These are phyloP conservation scores for Albugo laibachii DNA, from an alignment of 352 stramenopile species.

Conservation along the genomic window DNA sequence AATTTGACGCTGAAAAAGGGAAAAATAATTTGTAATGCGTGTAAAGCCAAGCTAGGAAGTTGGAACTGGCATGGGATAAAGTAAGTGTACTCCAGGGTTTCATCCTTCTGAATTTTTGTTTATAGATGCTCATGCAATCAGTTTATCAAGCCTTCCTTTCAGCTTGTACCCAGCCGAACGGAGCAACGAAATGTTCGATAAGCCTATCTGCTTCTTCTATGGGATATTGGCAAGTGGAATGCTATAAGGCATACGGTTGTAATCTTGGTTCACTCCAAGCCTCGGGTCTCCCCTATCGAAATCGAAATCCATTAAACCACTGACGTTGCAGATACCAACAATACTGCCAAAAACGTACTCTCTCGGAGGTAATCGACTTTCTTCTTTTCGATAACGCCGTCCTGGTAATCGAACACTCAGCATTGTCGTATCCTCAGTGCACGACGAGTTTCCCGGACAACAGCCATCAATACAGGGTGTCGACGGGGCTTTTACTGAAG, in stretches of 20 bases:
- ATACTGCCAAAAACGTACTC: slow-evolving; percentile 12
- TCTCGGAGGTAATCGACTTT: slow-evolving; percentile 25
- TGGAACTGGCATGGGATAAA: slow-evolving; percentile 62
- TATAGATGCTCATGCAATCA: slow-evolving; percentile 32
- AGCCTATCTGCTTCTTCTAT: slow-evolving; percentile 4
- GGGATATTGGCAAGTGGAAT: slow-evolving; percentile 41
- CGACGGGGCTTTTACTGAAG: slow-evolving; percentile 23
- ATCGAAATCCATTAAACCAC: not conserved
- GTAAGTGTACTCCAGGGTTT: slow-evolving; percentile 14
- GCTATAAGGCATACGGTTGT: slow-evolving; percentile 60
- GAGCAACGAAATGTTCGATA: slow-evolving; percentile 5
- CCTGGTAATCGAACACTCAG: slow-evolving; percentile 17
- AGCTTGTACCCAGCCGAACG: slow-evolving; percentile 29
- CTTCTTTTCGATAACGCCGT: slow-evolving; percentile 29
- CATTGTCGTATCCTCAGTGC: slow-evolving; percentile 26
- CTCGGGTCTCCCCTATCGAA: slow-evolving; percentile 38
- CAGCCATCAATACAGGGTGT: slow-evolving; percentile 45
- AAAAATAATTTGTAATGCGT: slow-evolving; percentile 29
- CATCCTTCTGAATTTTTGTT: not conserved
- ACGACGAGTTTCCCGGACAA: slow-evolving; percentile 20
- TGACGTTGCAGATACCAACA: not conserved
- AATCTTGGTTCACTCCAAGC: slow-evolving; percentile 50
- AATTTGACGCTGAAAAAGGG: slow-evolving; percentile 20
- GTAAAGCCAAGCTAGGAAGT: slow-evolving; percentile 46
- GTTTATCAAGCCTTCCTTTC: slow-evolving; percentile 35